phyloP scores from a whole-genome alignment of 805 yeast genomes.

The Nakazawaea wickerhamii region DNA sequence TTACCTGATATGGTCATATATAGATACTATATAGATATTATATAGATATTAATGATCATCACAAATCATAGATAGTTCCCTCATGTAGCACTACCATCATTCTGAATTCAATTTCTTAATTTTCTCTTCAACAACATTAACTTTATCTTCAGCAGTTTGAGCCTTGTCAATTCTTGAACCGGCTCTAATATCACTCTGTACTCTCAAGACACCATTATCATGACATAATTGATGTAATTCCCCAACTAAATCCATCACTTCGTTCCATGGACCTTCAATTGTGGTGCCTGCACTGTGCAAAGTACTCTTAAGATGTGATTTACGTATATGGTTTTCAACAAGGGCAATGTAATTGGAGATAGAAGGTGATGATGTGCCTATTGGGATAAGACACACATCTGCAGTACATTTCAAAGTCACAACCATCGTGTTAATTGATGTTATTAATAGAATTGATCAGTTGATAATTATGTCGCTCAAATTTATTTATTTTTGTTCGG shows the following conservation, averaged over 20 bases:
- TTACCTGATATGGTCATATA: not conserved
- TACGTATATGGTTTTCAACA: slow-evolving; percentile 58
- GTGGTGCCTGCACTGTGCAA: slow-evolving; percentile 93
- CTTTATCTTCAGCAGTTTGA: slow-evolving; percentile 70
- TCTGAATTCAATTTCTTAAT: slow-evolving; percentile 21
- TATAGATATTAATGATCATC: no score
- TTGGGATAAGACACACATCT: slow-evolving; percentile 81
- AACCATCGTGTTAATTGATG: slow-evolving; percentile 1
- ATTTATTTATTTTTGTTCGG: no score
- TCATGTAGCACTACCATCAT: no score
- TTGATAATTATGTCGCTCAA: no score
- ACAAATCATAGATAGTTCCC: no score
- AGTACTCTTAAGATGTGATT: slow-evolving; percentile 58
- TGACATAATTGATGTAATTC: slow-evolving; percentile 71
- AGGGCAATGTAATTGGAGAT: slow-evolving; percentile 77
- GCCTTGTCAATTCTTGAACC: slow-evolving; percentile 78
- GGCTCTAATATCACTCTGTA: slow-evolving; percentile 81
- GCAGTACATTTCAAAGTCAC: slow-evolving; percentile 66
- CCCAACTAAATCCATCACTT: slow-evolving; percentile 76
- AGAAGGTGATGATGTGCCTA: slow-evolving; percentile 75
- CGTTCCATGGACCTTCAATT: slow-evolving; percentile 89
- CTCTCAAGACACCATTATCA: slow-evolving; percentile 64
- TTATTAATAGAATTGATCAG: not conserved
- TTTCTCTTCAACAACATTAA: slow-evolving; percentile 57
- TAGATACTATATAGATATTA: no score